Conservation (phyloP, 768 basidiomycete species). For the Rhodotorula sphaerocarpa region DNA sequence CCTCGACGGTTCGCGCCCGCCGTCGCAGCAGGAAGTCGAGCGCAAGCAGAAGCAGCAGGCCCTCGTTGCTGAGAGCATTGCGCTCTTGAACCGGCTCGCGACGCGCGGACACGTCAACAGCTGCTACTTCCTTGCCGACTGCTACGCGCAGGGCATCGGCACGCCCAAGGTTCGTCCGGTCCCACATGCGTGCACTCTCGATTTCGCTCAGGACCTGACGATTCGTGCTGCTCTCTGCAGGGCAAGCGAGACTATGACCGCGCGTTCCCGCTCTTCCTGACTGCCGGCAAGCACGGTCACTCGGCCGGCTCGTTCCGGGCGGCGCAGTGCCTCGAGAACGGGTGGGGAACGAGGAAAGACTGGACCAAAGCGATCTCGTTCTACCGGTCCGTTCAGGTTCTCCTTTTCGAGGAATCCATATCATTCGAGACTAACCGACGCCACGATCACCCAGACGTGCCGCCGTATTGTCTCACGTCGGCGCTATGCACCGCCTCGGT, state of each 20-base stretch:
- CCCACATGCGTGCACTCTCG: not conserved
- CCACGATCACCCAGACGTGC: too few species aligned
- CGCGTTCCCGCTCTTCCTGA: constrained; percentile 88
- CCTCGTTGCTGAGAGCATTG: constrained; percentile 76
- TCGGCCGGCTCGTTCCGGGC: constrained; percentile 91
- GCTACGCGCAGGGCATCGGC: constrained; percentile 74
- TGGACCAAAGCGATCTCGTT: constrained; percentile 83
- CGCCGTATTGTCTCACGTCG: constrained; percentile 79
- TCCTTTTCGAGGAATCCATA: too few species aligned
- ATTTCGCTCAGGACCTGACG: not conserved
- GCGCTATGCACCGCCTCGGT: constrained; percentile 92
- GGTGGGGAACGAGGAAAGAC: constrained; percentile 94
- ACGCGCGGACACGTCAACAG: constrained; percentile 88
- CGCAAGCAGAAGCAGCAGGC: constrained; percentile 52
- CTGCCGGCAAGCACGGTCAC: constrained; percentile 94
- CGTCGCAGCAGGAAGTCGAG: constrained; percentile 7
- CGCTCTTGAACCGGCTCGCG: constrained; percentile 78
- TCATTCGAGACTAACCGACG: too few species aligned
- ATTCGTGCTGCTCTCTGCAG: constrained; percentile 18
- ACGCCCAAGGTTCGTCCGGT: constrained; percentile 22
- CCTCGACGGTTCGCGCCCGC: not conserved
- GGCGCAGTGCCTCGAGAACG: constrained; percentile 96
- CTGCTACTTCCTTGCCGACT: constrained; percentile 96
- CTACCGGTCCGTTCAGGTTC: constrained; percentile 56
- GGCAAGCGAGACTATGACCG: constrained; percentile 91